Base-by-base conservation (phyloP, 1,284 basidiomycete genomes). In the Tilletia caries region DNA sequence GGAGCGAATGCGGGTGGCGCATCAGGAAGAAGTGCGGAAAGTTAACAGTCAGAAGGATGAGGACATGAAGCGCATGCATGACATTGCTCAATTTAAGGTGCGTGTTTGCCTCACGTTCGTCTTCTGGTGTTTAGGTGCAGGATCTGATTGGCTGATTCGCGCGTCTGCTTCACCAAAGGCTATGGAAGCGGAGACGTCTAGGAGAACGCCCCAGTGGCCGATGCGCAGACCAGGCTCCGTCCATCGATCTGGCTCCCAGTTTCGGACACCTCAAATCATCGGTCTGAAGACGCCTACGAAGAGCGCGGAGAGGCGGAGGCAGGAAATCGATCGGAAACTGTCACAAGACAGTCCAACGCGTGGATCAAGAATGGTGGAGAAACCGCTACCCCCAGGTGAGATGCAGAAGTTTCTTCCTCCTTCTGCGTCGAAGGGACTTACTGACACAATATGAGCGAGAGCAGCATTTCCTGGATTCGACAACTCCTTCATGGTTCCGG, bases 21-120 rank as follows among this genome's bases (percentile, higher is more conserved):
- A 62, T 23, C 58, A 62, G 29, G 58, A 62, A 20, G 58, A 62
- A 37, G 27, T 62, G 27, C 58, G 58, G 3, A 33, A 34, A 23
- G n/a, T 62, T 15, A 62, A 29, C 5, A 62, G 58, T 18, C 58
- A 62, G 58, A 62, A 62, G 20, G 58, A 62, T 29, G 58, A 62
- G 58, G 58, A 62, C 18, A 33, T 62, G 58, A 62, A 62, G 32
- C 29, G 58, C 27, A 33, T 62, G 58, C 58, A 62, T 29, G 58
- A 62, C 58, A 29, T 33, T 25, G 58, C 58, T 62, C 58, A 62
- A 34, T 62, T 62, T 29, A 62, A 29, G 32, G 58, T 62, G n/a
- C 12, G 58, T 62, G 8, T 3, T 50, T 50, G 15, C 10, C 8
- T 33, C n/a, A 13, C 4, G 3, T 20, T n/a, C 4, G 3, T 20